Evolutionary conservation across 495 filamentous ascomycete genomes (phyloP), one percentile per base, ranked within the genome.

Genomic region (Neurospora tetrasperma): DNA sequence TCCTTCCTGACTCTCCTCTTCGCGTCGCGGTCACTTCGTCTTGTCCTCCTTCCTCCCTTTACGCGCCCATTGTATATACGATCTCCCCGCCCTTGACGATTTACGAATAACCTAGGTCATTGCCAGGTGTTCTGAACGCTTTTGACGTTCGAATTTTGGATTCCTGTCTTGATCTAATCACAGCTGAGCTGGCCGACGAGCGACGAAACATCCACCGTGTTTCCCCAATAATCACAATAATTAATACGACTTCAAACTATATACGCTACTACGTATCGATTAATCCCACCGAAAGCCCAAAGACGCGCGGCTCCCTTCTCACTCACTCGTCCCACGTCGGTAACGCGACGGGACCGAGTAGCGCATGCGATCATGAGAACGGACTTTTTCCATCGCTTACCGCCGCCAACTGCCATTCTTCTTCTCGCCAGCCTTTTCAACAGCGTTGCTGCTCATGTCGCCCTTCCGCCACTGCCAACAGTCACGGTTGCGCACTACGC

Each of bases 381-480:
- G 74, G 79, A 82, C 73, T 70, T 82, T 59, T 83, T 86, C 73
- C 73, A 82, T 48, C 78, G 79, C 41, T 78, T 85, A 12, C 84
- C 83, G 35, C 79, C 81, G 69, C 76, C 82, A 39, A 83, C 83
- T 42, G 81, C 81, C 62, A 76, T 82, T 42, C 74, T 86, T 23
- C 75, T 85, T n/a, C 69, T 85, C 71, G 78, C 81, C 69, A 77
- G 74, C 71, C 73, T 81, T 41, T 74, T 84, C 71, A 74, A 78
- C 31, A 74, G 79, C 43, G 75, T 79, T n/a, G 42, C 73, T 38
- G 79, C 80, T 40, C 81, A 84, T 76, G 75, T 75, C 69, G 70
- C 84, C 23, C 83, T 80, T 3, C 78, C 75, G 18, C 77, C 69
- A 4, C 38, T 46, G 16, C 77, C 79, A 35, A 86, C 84, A 16